Percentiles rank a stretch among this genome's conserved stretches.
Conservation (phyloP, 768 basidiomycete species). For the Lepiota brunneoincarnata region DNA sequence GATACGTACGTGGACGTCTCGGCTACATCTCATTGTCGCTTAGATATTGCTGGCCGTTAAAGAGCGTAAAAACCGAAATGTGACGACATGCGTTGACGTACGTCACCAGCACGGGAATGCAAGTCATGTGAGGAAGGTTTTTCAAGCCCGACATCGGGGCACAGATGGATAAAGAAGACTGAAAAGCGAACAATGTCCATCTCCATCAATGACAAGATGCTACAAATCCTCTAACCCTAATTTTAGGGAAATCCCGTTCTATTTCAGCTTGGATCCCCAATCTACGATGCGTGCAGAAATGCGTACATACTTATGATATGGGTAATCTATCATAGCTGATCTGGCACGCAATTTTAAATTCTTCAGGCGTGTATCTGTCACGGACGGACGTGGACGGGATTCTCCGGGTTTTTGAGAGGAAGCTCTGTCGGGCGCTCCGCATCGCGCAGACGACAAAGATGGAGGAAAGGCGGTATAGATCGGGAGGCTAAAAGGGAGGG, state of each 20-base stretch:
- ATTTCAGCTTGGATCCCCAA: background rate
- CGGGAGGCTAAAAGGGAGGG: background rate
- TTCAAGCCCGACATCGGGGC: slow-evolving; percentile 13
- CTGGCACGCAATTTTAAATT: too few relatives aligned
- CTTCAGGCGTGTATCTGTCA: too few relatives aligned
- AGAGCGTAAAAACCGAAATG: background rate
- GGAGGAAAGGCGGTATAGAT: background rate
- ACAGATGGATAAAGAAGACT: slow-evolving; percentile 1
- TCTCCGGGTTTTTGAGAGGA: background rate
- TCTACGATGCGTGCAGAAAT: background rate
- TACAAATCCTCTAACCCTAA: background rate
- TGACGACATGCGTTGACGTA: background rate
- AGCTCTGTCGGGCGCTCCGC: slow-evolving; percentile 2
- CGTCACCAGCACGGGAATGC: background rate
- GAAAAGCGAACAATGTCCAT: slow-evolving; percentile 7
- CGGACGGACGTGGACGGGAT: background rate
- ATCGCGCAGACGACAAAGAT: slow-evolving; percentile 1
- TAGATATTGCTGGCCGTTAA: background rate
- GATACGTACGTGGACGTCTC: background rate
- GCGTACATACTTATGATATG: too few relatives aligned
- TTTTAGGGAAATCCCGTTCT: background rate
- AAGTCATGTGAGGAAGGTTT: background rate
- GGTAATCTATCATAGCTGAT: too few relatives aligned
- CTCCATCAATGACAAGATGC: slow-evolving; percentile 1
- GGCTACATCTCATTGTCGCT: slow-evolving; percentile 2